Conservation (phyloP, 2,329 filamentous ascomycete genomes). For the Alternaria ethzedia region DNA sequence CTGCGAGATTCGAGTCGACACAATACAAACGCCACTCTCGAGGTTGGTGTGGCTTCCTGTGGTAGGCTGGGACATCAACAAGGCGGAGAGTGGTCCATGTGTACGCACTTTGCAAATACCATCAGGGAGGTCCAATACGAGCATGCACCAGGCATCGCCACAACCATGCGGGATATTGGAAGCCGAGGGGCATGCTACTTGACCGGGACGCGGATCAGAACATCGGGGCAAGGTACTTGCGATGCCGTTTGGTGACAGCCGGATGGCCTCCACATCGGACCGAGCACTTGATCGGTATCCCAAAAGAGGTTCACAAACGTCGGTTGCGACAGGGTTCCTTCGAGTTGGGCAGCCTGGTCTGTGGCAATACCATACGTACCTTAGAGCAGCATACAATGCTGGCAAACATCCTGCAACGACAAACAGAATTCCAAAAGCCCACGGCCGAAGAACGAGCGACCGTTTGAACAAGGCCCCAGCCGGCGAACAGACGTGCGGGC, state of each 20-base stretch:
- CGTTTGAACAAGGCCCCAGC: constrained; percentile 11
- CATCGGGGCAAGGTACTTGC: constrained; percentile 18
- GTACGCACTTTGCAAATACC: neutral
- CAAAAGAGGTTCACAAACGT: neutral
- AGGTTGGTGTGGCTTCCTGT: neutral
- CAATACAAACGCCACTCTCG: neutral
- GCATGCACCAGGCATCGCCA: neutral
- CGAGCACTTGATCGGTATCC: constrained; percentile 13
- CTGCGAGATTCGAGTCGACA: neutral
- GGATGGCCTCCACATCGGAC: constrained; percentile 13
- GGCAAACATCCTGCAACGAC: neutral
- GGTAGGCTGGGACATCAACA: neutral
- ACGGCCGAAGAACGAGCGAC: neutral
- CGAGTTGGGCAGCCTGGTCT: neutral
- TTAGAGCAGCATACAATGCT: neutral
- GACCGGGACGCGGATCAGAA: constrained; percentile 11
- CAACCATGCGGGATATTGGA: neutral
- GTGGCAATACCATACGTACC: neutral
- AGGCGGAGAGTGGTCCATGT: neutral
- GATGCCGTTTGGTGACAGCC: constrained; percentile 12
- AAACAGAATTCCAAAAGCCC: neutral
- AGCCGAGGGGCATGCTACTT: neutral
- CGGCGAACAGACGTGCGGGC: constrained; percentile 27
- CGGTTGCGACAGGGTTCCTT: neutral
- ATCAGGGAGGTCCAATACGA: neutral